Conservation (phyloP, 2,329 filamentous ascomycete species). For the Fusarium staphyleae region DNA sequence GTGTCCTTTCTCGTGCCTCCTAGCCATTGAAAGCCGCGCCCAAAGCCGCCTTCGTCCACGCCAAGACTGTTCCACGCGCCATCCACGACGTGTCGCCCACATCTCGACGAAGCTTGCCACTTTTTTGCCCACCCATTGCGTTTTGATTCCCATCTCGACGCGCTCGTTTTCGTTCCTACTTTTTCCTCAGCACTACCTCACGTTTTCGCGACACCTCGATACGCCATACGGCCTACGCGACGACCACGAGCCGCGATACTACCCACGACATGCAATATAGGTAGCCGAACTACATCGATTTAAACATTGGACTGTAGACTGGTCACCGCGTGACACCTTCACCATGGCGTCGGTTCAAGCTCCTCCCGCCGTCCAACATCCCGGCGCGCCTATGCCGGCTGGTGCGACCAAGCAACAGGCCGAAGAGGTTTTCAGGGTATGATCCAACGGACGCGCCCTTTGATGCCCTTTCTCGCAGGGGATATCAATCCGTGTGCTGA, state of each 20-base stretch:
- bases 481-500: background rate
- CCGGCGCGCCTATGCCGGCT: constrained; percentile 66
- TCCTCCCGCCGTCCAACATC: constrained; percentile 71
- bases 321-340: constrained; percentile 39
- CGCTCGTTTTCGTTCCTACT: constrained; percentile 34
- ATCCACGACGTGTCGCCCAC: constrained; percentile 40
- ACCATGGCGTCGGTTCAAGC: constrained; percentile 84
- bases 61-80: constrained; percentile 39
- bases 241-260: constrained; percentile 24
- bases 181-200: constrained; percentile 23
- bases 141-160: constrained; percentile 38
- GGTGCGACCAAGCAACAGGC: constrained; percentile 79
- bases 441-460: constrained; percentile 38
- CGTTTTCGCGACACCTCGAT: constrained; percentile 39
- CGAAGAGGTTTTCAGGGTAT: constrained; percentile 75
- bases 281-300: constrained; percentile 40
- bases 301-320: constrained; percentile 38
- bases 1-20: constrained; percentile 35
- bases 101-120: constrained; percentile 28
- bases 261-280: constrained; percentile 51
- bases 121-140: constrained; percentile 26
- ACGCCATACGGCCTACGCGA: constrained; percentile 34
- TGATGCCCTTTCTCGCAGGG: background rate
- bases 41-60: constrained; percentile 32
- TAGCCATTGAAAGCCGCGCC: constrained; percentile 32